Base-by-base conservation (phyloP, 139 green algal species). In the Mychonastes homosphaera region DNA sequence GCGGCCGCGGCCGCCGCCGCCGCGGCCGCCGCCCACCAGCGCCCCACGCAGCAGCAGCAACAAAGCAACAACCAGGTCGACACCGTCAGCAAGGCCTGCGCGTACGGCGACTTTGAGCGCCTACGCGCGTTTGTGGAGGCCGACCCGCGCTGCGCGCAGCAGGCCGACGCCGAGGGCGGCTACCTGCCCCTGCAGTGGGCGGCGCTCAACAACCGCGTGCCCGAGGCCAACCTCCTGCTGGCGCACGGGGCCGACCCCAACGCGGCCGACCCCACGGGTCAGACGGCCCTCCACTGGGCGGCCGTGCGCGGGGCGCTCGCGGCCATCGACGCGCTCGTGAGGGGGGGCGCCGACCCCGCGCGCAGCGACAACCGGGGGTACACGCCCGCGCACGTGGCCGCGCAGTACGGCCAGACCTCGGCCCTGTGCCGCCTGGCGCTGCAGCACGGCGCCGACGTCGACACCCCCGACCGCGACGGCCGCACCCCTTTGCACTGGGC, bases 131-230 rank as follows among this genome's bases (percentile, higher is more conserved):
- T 86, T 39, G 38, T 84, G 2, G 72, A 80, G 23, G 39, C 63
- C 3, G 72, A 85, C 28, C 67, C 78, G 1, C 35, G 35, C 1
- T 72, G 59, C 36, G 63, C 85, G 19, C 75, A 79, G 49, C 56
- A 52, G 21, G 67, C 78, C 5, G 83, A 94, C 39, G 79, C 83
- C 32, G 67, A 81, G 53, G 48, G 70, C 53, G 72, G 76, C 23
- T 78, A 75, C 56, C 72, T 57, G 59, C 64, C 71, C 2, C 62
- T 91, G 28, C 84, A 97, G 55, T 97, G 90, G 90, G 90, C 87
- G 2, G 85, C 89, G 5, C 71, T 97, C 16, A 97, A 97, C 81
- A 95, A 95, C 58, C 75, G 84, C 6, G 75, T 89, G 6, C 72
- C 67, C 1, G 72, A 87, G 12, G 65, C 78, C 8, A 81, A 56